These are phyloP conservation scores for Raffaelea deltoideospora DNA, from an alignment of 2,329 filamentous ascomycete genomes.

Conservation along the genomic window DNA sequence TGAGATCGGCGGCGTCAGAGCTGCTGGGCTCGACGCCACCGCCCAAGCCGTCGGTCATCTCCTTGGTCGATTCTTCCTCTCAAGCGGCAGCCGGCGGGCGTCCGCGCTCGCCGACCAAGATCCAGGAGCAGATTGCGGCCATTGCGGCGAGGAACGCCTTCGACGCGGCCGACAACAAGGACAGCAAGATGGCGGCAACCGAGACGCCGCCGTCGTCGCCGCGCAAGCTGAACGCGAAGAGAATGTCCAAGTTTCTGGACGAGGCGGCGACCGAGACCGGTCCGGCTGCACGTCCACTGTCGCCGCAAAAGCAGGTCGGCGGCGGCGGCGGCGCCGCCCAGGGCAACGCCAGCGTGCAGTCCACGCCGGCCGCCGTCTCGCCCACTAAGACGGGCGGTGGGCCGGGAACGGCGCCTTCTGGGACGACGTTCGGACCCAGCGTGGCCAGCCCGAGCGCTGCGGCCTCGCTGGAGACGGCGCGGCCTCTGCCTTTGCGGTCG, in stretches of 20 bases:
- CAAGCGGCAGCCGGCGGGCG: constrained; percentile 4
- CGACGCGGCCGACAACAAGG: no score
- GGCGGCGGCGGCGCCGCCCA: no score
- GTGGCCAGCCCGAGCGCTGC: no score
- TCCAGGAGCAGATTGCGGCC: constrained; percentile 18
- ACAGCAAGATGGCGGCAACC: constrained; percentile 16
- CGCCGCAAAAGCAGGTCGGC: constrained; percentile 16
- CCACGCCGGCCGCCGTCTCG: constrained; percentile 1
- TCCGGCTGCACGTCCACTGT: constrained; percentile 10
- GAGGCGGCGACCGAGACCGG: constrained; percentile 18
- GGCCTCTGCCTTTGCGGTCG: no score
- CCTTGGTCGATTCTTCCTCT: constrained; percentile 10
- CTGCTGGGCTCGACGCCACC: constrained; percentile 4
- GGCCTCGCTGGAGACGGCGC: no score
- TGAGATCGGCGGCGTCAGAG: no score
- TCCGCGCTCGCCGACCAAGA: constrained; percentile 15
- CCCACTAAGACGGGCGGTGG: no score
- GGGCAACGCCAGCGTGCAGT: background rate
- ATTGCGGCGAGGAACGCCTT: constrained; percentile 12
- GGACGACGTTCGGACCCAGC: no score
- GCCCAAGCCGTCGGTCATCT: constrained; percentile 2
- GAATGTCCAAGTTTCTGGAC: constrained; percentile 43
- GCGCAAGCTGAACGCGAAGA: constrained; percentile 41
- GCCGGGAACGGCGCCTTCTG: no score
- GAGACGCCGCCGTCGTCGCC: constrained; percentile 34